Evolutionary conservation across 306 rosid genomes (phyloP).

Genomic region (Gleditsia sinensis): DNA sequence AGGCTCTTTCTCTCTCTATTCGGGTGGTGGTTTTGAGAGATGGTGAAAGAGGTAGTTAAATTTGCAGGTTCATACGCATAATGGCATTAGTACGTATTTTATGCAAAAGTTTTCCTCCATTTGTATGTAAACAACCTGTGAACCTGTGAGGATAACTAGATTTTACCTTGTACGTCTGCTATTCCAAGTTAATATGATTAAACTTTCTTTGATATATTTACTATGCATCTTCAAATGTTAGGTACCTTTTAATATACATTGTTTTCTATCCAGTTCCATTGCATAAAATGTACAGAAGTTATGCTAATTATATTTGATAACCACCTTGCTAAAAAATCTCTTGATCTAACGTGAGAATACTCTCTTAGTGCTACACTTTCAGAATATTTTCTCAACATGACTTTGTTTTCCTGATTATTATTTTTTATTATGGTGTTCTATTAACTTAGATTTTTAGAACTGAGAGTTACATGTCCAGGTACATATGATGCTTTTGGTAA

Average conservation of each 20-base stretch:
- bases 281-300: neutral
- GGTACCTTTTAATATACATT: neutral
- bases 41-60: constrained; percentile 24
- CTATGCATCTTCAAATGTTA: constrained; percentile 10
- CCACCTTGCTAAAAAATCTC: neutral
- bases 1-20: neutral
- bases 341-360: neutral
- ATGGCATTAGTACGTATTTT: neutral
- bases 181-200: constrained; percentile 24
- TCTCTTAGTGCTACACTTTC: no score
- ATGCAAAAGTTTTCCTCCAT: constrained; percentile 14
- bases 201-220: neutral
- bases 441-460: no score
- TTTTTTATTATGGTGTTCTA: neutral
- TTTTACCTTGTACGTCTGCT: constrained; percentile 36
- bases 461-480: no score
- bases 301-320: neutral
- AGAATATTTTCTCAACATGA: no score
- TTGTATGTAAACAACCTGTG: constrained; percentile 39
- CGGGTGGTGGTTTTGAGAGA: constrained; percentile 25
- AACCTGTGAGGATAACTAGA: constrained; percentile 37
- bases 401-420: neutral
- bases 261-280: neutral
- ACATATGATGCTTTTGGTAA: no score
- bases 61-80: constrained; percentile 40